These are phyloP conservation scores for Diaporthe vexans DNA, from an alignment of 2,329 filamentous ascomycete species.

Conservation along the genomic window DNA sequence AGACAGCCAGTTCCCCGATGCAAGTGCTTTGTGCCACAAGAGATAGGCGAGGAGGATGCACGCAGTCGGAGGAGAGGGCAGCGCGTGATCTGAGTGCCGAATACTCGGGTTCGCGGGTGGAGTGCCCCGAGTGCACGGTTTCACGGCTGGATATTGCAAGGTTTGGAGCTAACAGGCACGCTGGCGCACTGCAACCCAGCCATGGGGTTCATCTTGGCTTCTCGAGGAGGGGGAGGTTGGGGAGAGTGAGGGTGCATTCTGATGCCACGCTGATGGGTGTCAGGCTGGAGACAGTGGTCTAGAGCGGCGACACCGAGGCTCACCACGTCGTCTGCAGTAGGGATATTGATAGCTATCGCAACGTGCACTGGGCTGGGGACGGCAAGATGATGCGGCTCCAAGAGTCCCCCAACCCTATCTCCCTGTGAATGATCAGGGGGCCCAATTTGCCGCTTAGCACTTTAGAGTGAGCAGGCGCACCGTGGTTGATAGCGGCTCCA, in stretches of 20 bases:
- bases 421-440: background rate
- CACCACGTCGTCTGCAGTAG: background rate
- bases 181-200: background rate
- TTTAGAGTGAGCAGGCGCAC: conserved; percentile 3
- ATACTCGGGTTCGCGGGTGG: conserved; percentile 1
- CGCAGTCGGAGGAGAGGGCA: background rate
- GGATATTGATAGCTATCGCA: background rate
- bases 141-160: conserved; percentile 12
- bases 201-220: background rate
- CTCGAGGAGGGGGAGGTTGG: background rate
- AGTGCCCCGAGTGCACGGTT: conserved; percentile 15
- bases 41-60: background rate
- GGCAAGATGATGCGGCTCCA: no score
- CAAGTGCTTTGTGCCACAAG: background rate
- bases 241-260: background rate
- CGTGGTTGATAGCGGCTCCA: background rate
- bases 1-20: no score
- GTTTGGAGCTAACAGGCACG: background rate
- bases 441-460: background rate
- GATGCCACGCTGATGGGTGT: no score
- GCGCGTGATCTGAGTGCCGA: background rate
- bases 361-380: no score
- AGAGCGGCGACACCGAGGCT: no score
- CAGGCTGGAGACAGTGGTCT: no score
- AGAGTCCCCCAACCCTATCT: no score